These are phyloP conservation scores for Teratosphaeria nubilosa DNA, from an alignment of 2,329 filamentous ascomycete species.

Conservation along the genomic window DNA sequence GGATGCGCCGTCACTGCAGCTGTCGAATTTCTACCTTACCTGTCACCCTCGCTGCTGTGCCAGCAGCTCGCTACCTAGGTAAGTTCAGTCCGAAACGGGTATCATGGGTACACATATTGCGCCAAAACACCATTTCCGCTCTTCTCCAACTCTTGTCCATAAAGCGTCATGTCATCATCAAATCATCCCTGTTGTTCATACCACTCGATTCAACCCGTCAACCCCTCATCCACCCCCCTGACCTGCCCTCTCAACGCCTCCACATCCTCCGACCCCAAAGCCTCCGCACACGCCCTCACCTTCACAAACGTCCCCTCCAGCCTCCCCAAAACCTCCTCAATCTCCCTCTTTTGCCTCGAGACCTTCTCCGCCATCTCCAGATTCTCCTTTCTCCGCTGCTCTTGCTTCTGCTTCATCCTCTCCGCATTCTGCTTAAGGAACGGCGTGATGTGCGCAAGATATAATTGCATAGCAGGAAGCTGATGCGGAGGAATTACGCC, in stretches of 20 bases:
- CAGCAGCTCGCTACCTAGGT: no score
- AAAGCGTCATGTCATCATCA: no score
- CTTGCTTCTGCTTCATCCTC: slow-evolving; percentile 41
- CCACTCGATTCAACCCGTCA: neutral
- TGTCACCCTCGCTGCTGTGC: neutral
- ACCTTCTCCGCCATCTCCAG: slow-evolving; percentile 42
- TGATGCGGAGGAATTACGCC: slow-evolving; percentile 33
- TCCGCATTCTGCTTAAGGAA: slow-evolving; percentile 42
- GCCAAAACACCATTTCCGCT: no score
- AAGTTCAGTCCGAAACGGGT: no score
- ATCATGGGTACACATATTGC: no score
- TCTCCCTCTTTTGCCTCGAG: slow-evolving; percentile 45
- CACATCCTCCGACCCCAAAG: slow-evolving; percentile 25
- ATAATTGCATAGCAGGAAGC: slow-evolving; percentile 45
- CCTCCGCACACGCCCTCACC: slow-evolving; percentile 41
- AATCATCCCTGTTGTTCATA: no score
- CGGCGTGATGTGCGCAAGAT: slow-evolving; percentile 49
- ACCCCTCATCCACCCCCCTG: slow-evolving; percentile 19
- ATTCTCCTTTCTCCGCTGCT: slow-evolving; percentile 43
- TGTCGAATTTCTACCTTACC: neutral
- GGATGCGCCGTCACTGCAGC: no score
- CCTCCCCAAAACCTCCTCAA: slow-evolving; percentile 43
- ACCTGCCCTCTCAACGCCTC: slow-evolving; percentile 19
- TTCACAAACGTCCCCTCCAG: slow-evolving; percentile 49
- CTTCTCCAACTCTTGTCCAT: no score